Base-by-base conservation (phyloP, 441 rosid genomes). In the Eutrema salsugineum region DNA sequence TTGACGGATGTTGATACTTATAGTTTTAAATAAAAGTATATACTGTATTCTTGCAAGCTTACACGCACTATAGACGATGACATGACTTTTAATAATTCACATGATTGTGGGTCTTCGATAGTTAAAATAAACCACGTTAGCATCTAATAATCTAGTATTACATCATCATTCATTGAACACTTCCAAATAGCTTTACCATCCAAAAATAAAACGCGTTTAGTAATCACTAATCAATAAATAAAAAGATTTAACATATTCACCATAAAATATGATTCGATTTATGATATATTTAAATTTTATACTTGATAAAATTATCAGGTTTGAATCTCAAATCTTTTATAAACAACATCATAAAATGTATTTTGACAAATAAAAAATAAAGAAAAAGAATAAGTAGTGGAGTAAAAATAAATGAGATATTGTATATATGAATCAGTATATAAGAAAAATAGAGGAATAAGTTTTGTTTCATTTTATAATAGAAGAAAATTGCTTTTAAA, bases 1-100 rank as follows among this genome's bases (percentile, higher is more conserved):
- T n/a, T n/a, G n/a, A n/a, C n/a, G n/a, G 78, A 74, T 49, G 73
- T 74, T 74, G 72, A 74, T 67, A 67, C 56, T 73, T 42, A 50
- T 58, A 51, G 3, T 67, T 42, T 40, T 8, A 50, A n/a, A 49
- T 60, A 67, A 24, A 73, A 48, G 50, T n/a, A 58, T 66, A 60
- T 66, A 59, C 20, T 46, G 20, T 66, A 19, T 56, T 42, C 47
- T 55, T 27, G 67, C 9, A 10, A 50, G 49, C 68, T 50, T 59
- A 66, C 55, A 58, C 67, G 72, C 55, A 42, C 50, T 42, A 74
- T 59, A 22, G 10, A 66, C 39, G 50, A 49, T 66, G 59, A 36
- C 20, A 27, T 11, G 50, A 39, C 50, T 71, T 46, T 30, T 38
- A 65, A 56, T 56, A 65, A 72, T 56, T 72, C 35, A 65, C 30